A percentile compares a stretch with the other conserved stretches of the same genome.
These are phyloP conservation scores for Calonectria crousiana DNA, from an alignment of 2,329 filamentous ascomycete genomes.

Conservation along the genomic window DNA sequence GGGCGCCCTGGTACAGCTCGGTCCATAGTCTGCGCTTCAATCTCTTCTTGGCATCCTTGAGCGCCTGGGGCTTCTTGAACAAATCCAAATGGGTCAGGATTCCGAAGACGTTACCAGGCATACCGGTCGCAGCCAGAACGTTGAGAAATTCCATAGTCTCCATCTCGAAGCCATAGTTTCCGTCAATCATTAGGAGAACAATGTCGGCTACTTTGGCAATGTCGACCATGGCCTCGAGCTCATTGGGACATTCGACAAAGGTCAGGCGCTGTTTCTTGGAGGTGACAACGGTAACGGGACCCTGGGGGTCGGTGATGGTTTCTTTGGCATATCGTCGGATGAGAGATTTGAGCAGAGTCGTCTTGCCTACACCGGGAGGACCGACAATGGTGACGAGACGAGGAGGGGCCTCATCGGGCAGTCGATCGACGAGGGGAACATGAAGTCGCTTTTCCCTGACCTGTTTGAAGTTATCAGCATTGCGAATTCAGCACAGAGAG, in stretches of 20 bases:
- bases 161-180: constrained; percentile 99
- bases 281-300: constrained; percentile 95
- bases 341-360: constrained; percentile 93
- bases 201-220: constrained; percentile 98
- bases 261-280: constrained; percentile 95
- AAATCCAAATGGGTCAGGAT: constrained; percentile 96
- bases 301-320: constrained; percentile 87
- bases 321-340: constrained; percentile 97
- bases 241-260: constrained; percentile 97
- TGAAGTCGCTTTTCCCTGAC: constrained; percentile 96
- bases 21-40: constrained; percentile 97
- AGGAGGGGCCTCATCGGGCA: constrained; percentile 95
- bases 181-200: constrained; percentile 97
- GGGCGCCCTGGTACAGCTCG: constrained; percentile 95
- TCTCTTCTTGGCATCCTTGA: constrained; percentile 95
- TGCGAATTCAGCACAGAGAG: background rate
- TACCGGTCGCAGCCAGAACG: constrained; percentile 90
- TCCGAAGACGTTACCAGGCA: constrained; percentile 98
- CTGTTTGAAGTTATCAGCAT: constrained; percentile 57
- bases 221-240: constrained; percentile 96
- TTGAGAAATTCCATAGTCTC: constrained; percentile 99
- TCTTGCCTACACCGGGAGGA: constrained; percentile 95
- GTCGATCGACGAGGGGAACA: constrained; percentile 94
- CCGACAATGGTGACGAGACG: constrained; percentile 95
- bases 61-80: constrained; percentile 91